Conservation (phyloP, 768 basidiomycete species). For the Sporobolomyces roseus region DNA sequence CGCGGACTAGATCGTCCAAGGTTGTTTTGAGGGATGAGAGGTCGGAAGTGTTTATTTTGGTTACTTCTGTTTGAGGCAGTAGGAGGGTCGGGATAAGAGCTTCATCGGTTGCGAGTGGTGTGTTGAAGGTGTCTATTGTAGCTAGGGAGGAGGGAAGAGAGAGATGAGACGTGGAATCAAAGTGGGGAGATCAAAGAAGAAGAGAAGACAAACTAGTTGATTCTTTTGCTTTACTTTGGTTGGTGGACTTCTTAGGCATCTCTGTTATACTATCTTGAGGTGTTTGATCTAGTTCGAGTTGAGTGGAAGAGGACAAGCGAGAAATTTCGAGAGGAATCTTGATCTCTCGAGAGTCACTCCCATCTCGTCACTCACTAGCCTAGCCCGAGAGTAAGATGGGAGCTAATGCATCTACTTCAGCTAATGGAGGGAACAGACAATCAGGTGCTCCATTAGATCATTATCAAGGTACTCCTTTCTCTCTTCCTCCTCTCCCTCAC, state of each 20-base stretch:
- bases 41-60: slow-evolving; percentile 57
- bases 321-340: background rate
- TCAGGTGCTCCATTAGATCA: slow-evolving; percentile 6
- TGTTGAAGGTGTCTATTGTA: no score
- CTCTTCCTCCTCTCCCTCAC: background rate
- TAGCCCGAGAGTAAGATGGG: slow-evolving; percentile 22
- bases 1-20: slow-evolving; percentile 80
- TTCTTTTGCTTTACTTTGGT: slow-evolving; percentile 4
- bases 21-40: slow-evolving; percentile 57
- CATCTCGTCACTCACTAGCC: background rate
- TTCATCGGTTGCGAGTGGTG: background rate
- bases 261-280: background rate
- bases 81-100: no score
- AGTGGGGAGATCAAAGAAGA: no score
- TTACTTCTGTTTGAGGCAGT: background rate
- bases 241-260: background rate
- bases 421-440: no score
- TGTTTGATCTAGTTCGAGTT: background rate
- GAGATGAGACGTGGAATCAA: background rate
- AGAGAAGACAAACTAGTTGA: no score
- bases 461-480: background rate
- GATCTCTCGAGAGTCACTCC: background rate
- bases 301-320: background rate
- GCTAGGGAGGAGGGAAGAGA: background rate
- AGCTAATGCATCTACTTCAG: slow-evolving; percentile 18